phyloP scores from a whole-genome alignment of 495 filamentous ascomycete genomes.

The Penicillium crystallinum region DNA sequence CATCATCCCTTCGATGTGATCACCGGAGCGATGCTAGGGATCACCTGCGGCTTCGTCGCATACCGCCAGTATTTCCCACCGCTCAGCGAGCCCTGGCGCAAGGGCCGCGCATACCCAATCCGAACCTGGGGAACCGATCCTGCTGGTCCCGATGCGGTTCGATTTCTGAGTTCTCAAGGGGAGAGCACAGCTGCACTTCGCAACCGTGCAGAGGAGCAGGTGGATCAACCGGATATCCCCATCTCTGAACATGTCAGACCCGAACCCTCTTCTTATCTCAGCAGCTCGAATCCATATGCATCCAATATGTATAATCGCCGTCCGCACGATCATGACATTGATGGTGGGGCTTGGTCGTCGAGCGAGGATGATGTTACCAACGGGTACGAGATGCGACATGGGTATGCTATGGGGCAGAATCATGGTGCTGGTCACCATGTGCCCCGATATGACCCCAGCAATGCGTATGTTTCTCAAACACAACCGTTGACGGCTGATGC shows the following conservation, averaged over 20 bases:
- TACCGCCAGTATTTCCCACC: constrained; percentile 57
- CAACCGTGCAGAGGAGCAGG: constrained; percentile 30
- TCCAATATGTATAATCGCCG: constrained; percentile 27
- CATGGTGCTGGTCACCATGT: constrained; percentile 16
- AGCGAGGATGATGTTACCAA: constrained; percentile 38
- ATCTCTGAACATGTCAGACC: not conserved
- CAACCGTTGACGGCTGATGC: constrained; percentile 8
- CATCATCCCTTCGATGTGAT: constrained; percentile 90
- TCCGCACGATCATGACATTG: constrained; percentile 26
- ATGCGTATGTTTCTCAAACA: constrained; percentile 31
- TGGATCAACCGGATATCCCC: constrained; percentile 14
- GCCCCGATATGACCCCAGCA: constrained; percentile 27
- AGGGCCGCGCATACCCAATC: constrained; percentile 60
- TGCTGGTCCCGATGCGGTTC: constrained; percentile 14
- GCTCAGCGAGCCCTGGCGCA: constrained; percentile 49
- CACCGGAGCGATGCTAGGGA: constrained; percentile 65
- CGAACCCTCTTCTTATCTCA: constrained; percentile 5
- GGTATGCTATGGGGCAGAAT: constrained; percentile 27
- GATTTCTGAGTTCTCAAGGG: constrained; percentile 1
- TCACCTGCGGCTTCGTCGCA: constrained; percentile 41
- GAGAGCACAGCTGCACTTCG: constrained; percentile 31
- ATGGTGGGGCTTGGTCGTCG: constrained; percentile 37
- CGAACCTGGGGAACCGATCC: constrained; percentile 52
- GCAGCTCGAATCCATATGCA: constrained; percentile 17
- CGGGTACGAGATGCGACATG: constrained; percentile 41